These are phyloP conservation scores for Cystofilobasidium capitatum DNA, from an alignment of 768 basidiomycete species.

Conservation along the genomic window DNA sequence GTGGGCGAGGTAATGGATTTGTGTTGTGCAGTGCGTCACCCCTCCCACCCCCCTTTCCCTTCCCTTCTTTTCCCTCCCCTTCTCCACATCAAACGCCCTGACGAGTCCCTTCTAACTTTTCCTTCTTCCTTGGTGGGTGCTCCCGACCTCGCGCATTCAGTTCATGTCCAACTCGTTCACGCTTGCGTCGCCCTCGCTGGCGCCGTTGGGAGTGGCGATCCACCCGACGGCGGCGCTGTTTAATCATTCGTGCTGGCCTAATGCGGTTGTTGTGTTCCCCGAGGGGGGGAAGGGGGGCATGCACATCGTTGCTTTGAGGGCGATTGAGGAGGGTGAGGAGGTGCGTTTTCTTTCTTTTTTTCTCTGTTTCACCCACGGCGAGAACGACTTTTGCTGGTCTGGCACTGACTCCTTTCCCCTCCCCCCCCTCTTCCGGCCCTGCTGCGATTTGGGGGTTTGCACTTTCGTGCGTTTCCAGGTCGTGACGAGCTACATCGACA, in stretches of 20 bases:
- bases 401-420: not conserved
- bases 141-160: constrained; percentile 41
- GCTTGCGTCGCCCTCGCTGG: constrained; percentile 63
- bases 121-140: not conserved
- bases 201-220: constrained; percentile 73
- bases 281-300: constrained; percentile 43
- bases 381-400: not conserved
- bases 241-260: constrained; percentile 59
- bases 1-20: constrained; percentile 30
- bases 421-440: not conserved
- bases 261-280: constrained; percentile 87
- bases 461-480: constrained; percentile 46
- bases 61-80: not conserved
- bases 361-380: not conserved
- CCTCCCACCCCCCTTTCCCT: not conserved
- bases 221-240: constrained; percentile 58
- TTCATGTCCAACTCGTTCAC: constrained; percentile 88
- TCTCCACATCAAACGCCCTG: not conserved
- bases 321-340: constrained; percentile 60
- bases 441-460: too few relatives aligned
- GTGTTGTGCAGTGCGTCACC: constrained; percentile 34
- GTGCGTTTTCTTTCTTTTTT: constrained; percentile 40
- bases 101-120: not conserved
- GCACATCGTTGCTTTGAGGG: constrained; percentile 61
- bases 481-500: constrained; percentile 73